Conservation (phyloP, 139 green algal genomes). For the Asterochloris erici region DNA sequence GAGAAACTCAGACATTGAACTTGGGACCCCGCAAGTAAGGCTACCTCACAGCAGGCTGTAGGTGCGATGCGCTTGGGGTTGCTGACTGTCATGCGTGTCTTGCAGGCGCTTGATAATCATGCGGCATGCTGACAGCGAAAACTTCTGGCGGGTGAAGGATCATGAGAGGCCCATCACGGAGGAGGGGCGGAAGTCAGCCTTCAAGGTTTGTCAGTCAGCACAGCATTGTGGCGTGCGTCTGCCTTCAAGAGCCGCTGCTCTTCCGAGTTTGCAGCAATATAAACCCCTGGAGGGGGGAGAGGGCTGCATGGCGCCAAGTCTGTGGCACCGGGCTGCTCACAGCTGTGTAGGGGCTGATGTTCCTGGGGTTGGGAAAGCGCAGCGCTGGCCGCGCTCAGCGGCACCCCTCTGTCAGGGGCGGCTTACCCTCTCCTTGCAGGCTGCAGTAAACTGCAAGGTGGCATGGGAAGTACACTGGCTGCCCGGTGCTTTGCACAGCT, state of each 20-base stretch:
- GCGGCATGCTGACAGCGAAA: conserved; percentile 71
- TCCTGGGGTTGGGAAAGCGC: too few species aligned
- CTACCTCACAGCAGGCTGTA: too few species aligned
- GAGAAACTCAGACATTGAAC: too few species aligned
- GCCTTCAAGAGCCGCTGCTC: background rate
- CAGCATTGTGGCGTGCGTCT: background rate
- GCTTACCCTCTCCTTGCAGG: background rate
- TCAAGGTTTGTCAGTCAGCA: background rate
- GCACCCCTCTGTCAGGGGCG: too few species aligned
- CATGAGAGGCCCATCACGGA: conserved; percentile 61
- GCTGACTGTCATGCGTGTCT: background rate
- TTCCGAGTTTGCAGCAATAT: too few species aligned
- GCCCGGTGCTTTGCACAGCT: too few species aligned
- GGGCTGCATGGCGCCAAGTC: background rate
- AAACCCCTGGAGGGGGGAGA: background rate
- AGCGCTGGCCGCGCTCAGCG: too few species aligned
- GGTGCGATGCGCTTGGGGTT: background rate
- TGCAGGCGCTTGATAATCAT: conserved; percentile 71
- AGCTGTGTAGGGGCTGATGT: too few species aligned
- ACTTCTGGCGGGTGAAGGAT: conserved; percentile 36
- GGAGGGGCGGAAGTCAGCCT: conserved; percentile 23
- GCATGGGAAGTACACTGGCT: too few species aligned
- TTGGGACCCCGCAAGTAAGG: too few species aligned
- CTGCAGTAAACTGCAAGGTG: background rate
- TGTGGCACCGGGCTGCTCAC: too few species aligned